phyloP scores from a whole-genome alignment of 352 stramenopile genomes.

The Phytophthora megakarya region DNA sequence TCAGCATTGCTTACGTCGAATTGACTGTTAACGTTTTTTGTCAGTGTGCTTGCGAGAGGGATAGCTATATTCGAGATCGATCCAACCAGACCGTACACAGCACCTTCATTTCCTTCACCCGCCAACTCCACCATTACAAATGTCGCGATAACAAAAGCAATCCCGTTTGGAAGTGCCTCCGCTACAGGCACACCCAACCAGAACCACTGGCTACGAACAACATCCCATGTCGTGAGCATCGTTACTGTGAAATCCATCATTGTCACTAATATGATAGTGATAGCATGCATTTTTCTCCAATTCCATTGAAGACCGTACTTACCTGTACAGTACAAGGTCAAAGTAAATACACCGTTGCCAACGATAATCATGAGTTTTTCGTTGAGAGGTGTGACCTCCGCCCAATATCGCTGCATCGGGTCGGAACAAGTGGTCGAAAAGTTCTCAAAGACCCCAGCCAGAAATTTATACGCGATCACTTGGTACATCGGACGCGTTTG shows the following conservation, averaged over 20 bases:
- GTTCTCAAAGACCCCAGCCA: constrained; percentile 44
- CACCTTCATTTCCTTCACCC: constrained; percentile 48
- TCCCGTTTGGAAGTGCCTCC: constrained; percentile 39
- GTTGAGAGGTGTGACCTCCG: constrained; percentile 39
- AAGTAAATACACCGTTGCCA: constrained; percentile 35
- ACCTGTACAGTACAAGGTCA: constrained; percentile 35
- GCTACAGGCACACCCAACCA: constrained; percentile 43
- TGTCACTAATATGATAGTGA: constrained; percentile 34
- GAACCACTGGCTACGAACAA: constrained; percentile 56
- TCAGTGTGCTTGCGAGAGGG: constrained; percentile 46
- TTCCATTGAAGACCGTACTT: constrained; percentile 48
- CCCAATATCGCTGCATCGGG: constrained; percentile 43
- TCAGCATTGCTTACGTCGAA: constrained; percentile 50
- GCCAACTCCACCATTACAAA: constrained; percentile 55
- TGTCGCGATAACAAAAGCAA: constrained; percentile 47
- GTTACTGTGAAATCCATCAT: constrained; percentile 37
- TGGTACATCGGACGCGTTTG: constrained; percentile 51
- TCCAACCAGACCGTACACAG: constrained; percentile 47
- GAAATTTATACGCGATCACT: constrained; percentile 48
- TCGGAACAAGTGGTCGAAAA: constrained; percentile 36
- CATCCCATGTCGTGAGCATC: constrained; percentile 41
- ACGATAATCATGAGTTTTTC: constrained; percentile 41
- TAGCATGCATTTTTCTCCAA: constrained; percentile 43
- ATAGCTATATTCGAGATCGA: constrained; percentile 47
- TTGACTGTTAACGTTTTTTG: constrained; percentile 39